Percentiles rank a stretch among this genome's conserved stretches.
Evolutionary conservation across 495 filamentous ascomycete species (phyloP).

Genomic region (Hyphodiscus hymeniophilus): DNA sequence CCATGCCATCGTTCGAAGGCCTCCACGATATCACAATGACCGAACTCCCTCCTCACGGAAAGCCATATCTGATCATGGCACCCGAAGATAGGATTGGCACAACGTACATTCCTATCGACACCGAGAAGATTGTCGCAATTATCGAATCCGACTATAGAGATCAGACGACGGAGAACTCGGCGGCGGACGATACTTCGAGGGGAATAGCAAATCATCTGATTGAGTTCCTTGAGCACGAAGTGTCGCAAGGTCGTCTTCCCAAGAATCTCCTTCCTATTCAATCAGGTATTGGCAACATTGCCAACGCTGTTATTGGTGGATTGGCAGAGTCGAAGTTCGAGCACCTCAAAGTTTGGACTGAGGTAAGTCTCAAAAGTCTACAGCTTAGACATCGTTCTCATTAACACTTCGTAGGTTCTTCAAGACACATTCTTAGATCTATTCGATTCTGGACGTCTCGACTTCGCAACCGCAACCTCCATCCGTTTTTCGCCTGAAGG

Average conservation of each 20-base stretch:
- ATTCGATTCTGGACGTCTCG: conserved; percentile 82
- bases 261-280: conserved; percentile 75
- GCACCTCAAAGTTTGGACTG: conserved; percentile 88
- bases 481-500: conserved; percentile 88
- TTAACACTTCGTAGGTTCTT: conserved; percentile 43
- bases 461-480: conserved; percentile 87
- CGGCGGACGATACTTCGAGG: conserved; percentile 63
- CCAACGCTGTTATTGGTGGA: conserved; percentile 85
- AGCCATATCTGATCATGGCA: conserved; percentile 80
- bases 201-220: conserved; percentile 76
- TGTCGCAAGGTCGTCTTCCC: conserved; percentile 67
- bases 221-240: conserved; percentile 79
- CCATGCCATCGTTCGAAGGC: conserved; percentile 76
- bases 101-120: conserved; percentile 77
- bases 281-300: conserved; percentile 89
- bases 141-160: conserved; percentile 81
- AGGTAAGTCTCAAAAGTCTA: conserved; percentile 26
- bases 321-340: conserved; percentile 77
- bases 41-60: conserved; percentile 69
- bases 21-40: conserved; percentile 89
- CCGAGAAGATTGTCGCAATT: conserved; percentile 79
- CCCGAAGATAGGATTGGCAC: conserved; percentile 76
- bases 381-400: background rate
- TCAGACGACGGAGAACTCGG: conserved; percentile 67
- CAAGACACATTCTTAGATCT: conserved; percentile 93